Conservation (phyloP, 306 rosid genomes). For the Urtica urens region DNA sequence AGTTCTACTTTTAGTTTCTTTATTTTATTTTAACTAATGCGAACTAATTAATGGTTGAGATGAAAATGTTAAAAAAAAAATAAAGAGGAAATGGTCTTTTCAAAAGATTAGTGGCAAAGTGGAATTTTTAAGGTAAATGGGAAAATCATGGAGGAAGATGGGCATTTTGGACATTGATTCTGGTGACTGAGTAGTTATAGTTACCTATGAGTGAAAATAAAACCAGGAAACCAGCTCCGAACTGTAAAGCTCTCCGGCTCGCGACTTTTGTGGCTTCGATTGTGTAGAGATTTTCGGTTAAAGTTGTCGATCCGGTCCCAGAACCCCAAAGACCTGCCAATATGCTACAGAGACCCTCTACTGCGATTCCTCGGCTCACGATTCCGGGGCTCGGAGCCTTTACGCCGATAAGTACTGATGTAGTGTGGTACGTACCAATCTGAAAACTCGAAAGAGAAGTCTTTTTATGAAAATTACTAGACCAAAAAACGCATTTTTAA, state of each 20-base stretch:
- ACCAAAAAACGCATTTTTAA: too few species aligned
- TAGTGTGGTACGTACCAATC: slow-evolving; percentile 75
- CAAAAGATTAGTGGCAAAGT: too few species aligned
- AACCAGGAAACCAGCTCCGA: slow-evolving; percentile 77
- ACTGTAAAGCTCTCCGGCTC: slow-evolving; percentile 52
- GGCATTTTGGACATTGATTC: too few species aligned
- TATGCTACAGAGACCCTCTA: slow-evolving; percentile 93
- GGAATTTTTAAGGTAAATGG: too few species aligned
- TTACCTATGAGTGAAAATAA: slow-evolving; percentile 74
- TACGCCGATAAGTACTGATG: slow-evolving; percentile 41
- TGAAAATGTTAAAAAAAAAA: too few species aligned
- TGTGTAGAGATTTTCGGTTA: slow-evolving; percentile 80
- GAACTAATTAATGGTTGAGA: too few species aligned
- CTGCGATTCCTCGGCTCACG: slow-evolving; percentile 88
- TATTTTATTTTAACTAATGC: too few species aligned
- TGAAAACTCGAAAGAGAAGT: slow-evolving; percentile 24
- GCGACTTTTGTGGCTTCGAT: slow-evolving; percentile 73
- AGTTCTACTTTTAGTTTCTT: too few species aligned
- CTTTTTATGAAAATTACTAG: too few species aligned
- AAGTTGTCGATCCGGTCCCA: slow-evolving; percentile 84
- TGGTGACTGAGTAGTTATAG: neutral
- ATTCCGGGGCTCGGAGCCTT: slow-evolving; percentile 69
- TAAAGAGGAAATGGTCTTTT: too few species aligned
- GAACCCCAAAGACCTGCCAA: slow-evolving; percentile 93
- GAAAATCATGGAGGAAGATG: too few species aligned